phyloP scores from a whole-genome alignment of 495 filamentous ascomycete species.

The Penicillium bovifimosum region DNA sequence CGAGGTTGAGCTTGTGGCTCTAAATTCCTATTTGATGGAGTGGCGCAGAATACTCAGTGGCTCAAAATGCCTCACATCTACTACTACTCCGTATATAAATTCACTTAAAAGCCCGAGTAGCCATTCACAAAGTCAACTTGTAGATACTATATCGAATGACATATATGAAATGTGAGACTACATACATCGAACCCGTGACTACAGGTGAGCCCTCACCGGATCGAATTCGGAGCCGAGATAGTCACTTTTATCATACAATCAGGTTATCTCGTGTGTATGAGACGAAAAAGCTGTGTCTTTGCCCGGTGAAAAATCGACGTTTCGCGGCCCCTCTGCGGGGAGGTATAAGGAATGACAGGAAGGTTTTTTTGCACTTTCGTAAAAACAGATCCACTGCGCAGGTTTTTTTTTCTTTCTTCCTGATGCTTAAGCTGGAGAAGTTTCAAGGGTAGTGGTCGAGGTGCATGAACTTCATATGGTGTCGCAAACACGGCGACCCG shows the following conservation, averaged over 20 bases:
- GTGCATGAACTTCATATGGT: conserved; percentile 13
- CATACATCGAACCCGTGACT: no score
- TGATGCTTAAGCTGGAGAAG: conserved; percentile 20
- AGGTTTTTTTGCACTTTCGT: conserved; percentile 17
- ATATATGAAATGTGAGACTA: neutral
- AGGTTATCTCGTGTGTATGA: neutral
- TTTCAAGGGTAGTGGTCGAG: conserved; percentile 25
- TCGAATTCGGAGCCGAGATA: neutral
- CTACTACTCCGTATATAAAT: no score
- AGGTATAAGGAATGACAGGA: conserved; percentile 11
- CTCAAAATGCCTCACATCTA: neutral
- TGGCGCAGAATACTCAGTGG: neutral
- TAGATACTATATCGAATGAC: neutral
- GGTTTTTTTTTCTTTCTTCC: conserved; percentile 12
- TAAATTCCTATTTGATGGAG: neutral
- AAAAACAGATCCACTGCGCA: conserved; percentile 19
- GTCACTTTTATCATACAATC: neutral
- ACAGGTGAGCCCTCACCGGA: no score
- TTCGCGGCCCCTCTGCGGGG: conserved; percentile 23
- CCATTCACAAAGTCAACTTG: no score
- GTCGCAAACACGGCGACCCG: neutral
- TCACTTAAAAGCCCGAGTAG: no score
- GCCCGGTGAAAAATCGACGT: conserved; percentile 26
- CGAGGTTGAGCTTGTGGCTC: neutral
- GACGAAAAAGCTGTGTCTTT: neutral